These are phyloP conservation scores for Limnanthes douglasii DNA, from an alignment of 345 rosid species.

Conservation along the genomic window DNA sequence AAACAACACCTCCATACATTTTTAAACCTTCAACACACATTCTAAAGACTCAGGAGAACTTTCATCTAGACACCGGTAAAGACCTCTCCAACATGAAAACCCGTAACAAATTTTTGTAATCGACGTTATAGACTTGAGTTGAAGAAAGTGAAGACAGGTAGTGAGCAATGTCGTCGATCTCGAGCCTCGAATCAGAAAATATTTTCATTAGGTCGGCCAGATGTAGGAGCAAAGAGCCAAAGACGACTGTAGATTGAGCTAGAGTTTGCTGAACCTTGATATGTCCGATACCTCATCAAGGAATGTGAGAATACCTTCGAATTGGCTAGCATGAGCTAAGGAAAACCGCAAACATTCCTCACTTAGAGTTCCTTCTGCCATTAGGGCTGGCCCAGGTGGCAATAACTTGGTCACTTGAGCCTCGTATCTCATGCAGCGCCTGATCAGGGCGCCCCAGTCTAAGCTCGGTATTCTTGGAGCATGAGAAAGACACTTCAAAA, in stretches of 20 bases:
- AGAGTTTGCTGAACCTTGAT: slow-evolving; percentile 61
- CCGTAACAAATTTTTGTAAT: slow-evolving; percentile 35
- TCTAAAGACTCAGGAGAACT: slow-evolving; percentile 37
- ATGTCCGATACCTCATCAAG: slow-evolving; percentile 71
- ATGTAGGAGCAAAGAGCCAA: slow-evolving; percentile 45
- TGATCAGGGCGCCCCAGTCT: slow-evolving; percentile 71
- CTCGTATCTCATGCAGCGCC: slow-evolving; percentile 79
- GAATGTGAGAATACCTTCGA: slow-evolving; percentile 43
- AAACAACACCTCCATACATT: slow-evolving; percentile 60
- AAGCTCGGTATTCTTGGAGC: slow-evolving; percentile 75
- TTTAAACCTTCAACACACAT: slow-evolving; percentile 32
- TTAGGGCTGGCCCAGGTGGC: slow-evolving; percentile 21
- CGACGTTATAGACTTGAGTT: slow-evolving; percentile 20
- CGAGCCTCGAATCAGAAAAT: slow-evolving; percentile 67
- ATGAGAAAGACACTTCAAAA: slow-evolving; percentile 58
- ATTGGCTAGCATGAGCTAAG: slow-evolving; percentile 54
- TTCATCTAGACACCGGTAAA: slow-evolving; percentile 51
- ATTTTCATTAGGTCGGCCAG: slow-evolving; percentile 43
- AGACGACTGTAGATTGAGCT: slow-evolving; percentile 47
- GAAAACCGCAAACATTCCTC: slow-evolving; percentile 58
- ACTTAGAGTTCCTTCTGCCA: slow-evolving; percentile 30
- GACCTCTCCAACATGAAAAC: slow-evolving; percentile 76
- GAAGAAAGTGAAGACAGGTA: slow-evolving; percentile 33
- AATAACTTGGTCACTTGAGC: slow-evolving; percentile 19
- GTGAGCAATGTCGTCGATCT: slow-evolving; percentile 41